These are phyloP conservation scores for Kwoniella sp. DNA, from an alignment of 768 basidiomycete genomes.

Conservation along the genomic window DNA sequence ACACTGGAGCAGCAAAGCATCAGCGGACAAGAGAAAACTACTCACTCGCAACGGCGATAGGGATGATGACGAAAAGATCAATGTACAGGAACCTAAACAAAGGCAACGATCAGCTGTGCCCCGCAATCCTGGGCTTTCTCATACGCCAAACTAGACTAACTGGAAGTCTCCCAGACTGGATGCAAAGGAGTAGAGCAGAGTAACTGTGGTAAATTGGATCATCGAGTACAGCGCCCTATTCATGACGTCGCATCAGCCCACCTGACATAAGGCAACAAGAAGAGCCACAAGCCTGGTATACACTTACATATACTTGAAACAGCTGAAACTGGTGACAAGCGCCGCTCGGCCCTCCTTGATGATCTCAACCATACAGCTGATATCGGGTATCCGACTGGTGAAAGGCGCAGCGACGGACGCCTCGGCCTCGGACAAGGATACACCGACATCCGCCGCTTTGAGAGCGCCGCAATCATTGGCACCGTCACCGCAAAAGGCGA, in stretches of 20 bases:
- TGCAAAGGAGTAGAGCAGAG: constrained; percentile 91
- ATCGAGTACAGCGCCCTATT: constrained; percentile 93
- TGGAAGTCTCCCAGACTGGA: constrained; percentile 96
- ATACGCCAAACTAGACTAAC: constrained; percentile 61
- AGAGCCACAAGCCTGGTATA: constrained; percentile 23
- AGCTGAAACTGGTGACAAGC: constrained; percentile 95
- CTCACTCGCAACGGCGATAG: constrained; percentile 93
- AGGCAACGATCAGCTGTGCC: constrained; percentile 1
- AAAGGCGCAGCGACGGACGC: constrained; percentile 98
- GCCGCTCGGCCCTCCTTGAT: constrained; percentile 96
- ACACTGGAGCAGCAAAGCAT: neutral
- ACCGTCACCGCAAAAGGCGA: constrained; percentile 97
- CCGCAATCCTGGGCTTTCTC: neutral
- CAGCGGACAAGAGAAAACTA: constrained; percentile 23
- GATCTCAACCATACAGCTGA: constrained; percentile 92
- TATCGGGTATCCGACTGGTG: constrained; percentile 89
- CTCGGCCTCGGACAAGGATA: constrained; percentile 95
- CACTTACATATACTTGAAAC: constrained; percentile 98
- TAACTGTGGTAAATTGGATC: constrained; percentile 98
- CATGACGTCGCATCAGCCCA: neutral
- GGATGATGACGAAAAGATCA: constrained; percentile 96
- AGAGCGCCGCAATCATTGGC: constrained; percentile 98
- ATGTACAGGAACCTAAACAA: constrained; percentile 84
- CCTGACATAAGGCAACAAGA: neutral
- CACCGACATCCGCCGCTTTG: constrained; percentile 96